Evolutionary conservation across 2,329 filamentous ascomycete genomes (phyloP), one percentile per base, ranked within the genome.

Genomic region (Penicillium decumbens): DNA sequence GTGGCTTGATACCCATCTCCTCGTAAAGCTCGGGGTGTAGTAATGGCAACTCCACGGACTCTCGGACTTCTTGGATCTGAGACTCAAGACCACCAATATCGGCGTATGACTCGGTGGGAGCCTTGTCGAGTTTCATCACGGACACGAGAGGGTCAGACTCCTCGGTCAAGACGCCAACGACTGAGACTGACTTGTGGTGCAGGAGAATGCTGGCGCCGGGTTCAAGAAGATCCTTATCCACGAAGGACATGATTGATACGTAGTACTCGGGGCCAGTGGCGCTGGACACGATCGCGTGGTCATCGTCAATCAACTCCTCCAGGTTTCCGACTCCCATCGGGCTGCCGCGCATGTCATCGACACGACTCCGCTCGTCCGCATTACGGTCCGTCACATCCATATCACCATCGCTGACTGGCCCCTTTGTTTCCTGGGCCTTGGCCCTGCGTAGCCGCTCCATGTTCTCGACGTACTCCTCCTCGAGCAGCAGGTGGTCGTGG

Each of bases 1-100:
- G 93, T 4, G 93, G 93, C 75, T 98, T 98, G 80, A 98, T 97
- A 66, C 93, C 93, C 93, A 98, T 98, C 77, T 98, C 93, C 73
- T 98, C 93, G 74, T 98, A 98, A 45, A 98, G 77, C 74, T 98
- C 93, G 0, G 93, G 93, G 69, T 98, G 93, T 51, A 98, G 79
- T 56, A 98, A 78, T 4, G 93, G 93, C 64, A 98, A 74, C 75
- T 98, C 93, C 50, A 98, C 93, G 1, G 93, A 95, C 76, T 98
- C 93, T 60, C 93, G 82, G 40, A 98, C 93, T 75, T 98, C 93
- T 69, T 98, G 93, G 53, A 98, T 98, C 72, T 98, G 93, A 50
- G 81, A 75, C 72, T 98, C 93, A 60, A 98, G 72, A 70, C 93
- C 93, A 77, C 93, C 93, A 75, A 98, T 98, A 73, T 98, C 93